Base-by-base conservation (phyloP, 257 asterid genomes). In the Petunia axillaris region DNA sequence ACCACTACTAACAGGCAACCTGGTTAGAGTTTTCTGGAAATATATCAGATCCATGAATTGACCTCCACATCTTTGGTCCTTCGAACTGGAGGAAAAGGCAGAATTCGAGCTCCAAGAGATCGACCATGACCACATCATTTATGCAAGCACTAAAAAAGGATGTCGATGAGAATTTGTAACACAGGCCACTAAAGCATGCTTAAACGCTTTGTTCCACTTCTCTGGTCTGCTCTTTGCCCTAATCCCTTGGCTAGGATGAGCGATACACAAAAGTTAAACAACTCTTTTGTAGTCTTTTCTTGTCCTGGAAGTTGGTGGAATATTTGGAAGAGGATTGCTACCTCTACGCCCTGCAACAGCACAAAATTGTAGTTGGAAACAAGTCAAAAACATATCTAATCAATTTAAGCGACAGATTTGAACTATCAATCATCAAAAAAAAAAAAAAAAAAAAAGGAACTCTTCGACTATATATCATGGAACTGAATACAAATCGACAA, bases 211-310 rank as follows among this genome's bases (percentile, higher is more conserved):
- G 57, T 2, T 36, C 25, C 2, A 50, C 4, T 50, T 50, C 60
- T 48, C 59, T 73, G 77, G 14, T 16, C 58, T 9, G 41, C 41
- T 70, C n/a, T 44, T 46, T 48, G 46, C 43, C 35, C 36, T 48
- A 73, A 73, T 1, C 62, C 44, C 60, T 7, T 25, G 25, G 25
- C 0, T 25, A 25, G 25, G 1, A 73, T 50, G 62, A 73, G 48
- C 13, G 59, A 25, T 50, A 73, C 62, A 73, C 25, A 50, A 50
- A 73, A 48, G 36, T 83, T 76, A 92, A 62, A 87, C 83, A 80
- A 89, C 89, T 85, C 95, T 91, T 81, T 93, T 92, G 64, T 87
- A 86, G 80, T 89, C 98, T 87, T 90, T 91, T 84, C 93, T 87
- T 85, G 91, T 91, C 50, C 87, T 90, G 77, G 87, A 83, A 58